Conservation (phyloP, 208 protist genomes). For the Tritrichomonas musculus region DNA sequence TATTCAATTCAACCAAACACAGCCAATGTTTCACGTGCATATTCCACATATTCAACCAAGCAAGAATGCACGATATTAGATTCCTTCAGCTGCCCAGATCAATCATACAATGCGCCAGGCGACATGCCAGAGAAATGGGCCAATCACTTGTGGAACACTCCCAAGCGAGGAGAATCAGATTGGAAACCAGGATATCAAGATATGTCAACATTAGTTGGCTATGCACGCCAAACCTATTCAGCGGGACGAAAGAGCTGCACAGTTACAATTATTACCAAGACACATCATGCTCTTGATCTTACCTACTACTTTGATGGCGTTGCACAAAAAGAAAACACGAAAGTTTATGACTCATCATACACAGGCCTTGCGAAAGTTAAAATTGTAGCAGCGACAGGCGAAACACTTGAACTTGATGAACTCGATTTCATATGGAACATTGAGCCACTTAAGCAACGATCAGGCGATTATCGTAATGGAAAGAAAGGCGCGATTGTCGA, state of each 20-base stretch:
- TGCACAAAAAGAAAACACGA: conserved; percentile 6
- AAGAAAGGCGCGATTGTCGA: conserved; percentile 62
- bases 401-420: conserved; percentile 40
- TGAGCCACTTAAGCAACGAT: background rate
- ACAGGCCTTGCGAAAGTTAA: conserved; percentile 30
- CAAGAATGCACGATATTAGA: too few relatives aligned
- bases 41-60: too few relatives aligned
- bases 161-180: background rate
- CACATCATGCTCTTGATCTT: conserved; percentile 7
- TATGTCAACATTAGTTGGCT: conserved; percentile 44
- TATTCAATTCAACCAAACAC: too few relatives aligned
- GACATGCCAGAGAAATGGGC: background rate
- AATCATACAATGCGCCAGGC: background rate
- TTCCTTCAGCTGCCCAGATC: too few relatives aligned
- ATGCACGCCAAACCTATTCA: conserved; percentile 15
- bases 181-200: conserved; percentile 49
- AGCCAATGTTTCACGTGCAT: too few relatives aligned
- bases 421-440: conserved; percentile 55
- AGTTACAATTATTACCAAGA: background rate
- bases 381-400: conserved; percentile 33
- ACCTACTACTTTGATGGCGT: conserved; percentile 51
- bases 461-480: conserved; percentile 54
- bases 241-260: background rate
- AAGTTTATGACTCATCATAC: background rate
- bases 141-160: conserved; percentile 38